These are phyloP conservation scores for Calonectria multiphialidica DNA, from an alignment of 2,329 filamentous ascomycete genomes.

Conservation along the genomic window DNA sequence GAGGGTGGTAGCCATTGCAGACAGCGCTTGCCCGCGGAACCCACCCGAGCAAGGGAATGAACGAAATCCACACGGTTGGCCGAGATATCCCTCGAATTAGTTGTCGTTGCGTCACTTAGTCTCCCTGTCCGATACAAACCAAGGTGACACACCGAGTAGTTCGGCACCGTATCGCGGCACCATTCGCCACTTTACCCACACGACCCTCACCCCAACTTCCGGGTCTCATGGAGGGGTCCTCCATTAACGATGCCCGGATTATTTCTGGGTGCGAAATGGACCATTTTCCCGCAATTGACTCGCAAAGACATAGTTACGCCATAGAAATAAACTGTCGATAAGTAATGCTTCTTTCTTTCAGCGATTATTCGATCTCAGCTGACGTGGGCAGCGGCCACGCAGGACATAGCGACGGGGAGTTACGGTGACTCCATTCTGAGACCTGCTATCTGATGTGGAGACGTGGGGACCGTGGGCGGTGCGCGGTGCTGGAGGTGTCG, in stretches of 20 bases:
- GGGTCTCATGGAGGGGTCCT: not conserved
- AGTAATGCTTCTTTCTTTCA: not conserved
- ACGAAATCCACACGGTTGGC: not conserved
- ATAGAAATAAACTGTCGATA: not conserved
- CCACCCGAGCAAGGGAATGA: not conserved
- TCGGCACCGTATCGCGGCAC: not conserved
- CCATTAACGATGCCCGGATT: too few relatives aligned
- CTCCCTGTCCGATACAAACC: not conserved
- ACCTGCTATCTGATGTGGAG: not conserved
- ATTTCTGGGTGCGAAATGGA: not conserved
- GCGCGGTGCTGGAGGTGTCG: not conserved
- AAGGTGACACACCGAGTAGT: not conserved
- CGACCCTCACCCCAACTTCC: not conserved
- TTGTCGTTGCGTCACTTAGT: not conserved
- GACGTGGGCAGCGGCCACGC: not conserved
- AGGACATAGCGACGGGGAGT: not conserved
- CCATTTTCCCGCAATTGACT: not conserved
- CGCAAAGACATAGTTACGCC: not conserved
- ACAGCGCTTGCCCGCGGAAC: not conserved
- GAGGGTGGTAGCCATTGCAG: not conserved
- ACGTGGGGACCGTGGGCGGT: not conserved
- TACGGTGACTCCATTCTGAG: not conserved
- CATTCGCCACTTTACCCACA: not conserved
- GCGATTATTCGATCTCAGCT: not conserved
- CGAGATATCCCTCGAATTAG: not conserved